A percentile compares a stretch with the other conserved stretches of the same genome.
Conservation (phyloP, 306 rosid genomes). For the Leucaena leucocephala region DNA sequence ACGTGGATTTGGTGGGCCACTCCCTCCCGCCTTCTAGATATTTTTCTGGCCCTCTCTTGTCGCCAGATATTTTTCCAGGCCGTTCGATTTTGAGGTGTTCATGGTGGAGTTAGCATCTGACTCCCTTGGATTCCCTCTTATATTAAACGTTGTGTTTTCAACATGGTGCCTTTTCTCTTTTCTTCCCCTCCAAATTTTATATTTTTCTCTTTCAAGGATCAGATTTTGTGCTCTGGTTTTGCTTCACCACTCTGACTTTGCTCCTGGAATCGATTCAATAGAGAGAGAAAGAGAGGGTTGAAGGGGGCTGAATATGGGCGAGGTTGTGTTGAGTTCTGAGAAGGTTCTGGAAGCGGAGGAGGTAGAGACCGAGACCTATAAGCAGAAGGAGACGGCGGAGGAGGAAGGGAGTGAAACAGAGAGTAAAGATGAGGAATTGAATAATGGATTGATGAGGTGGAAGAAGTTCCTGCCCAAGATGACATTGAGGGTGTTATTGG, state of each 20-base stretch:
- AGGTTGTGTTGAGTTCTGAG: slow-evolving; percentile 53
- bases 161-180: slow-evolving; percentile 9
- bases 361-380: neutral
- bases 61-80: slow-evolving; percentile 31
- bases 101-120: neutral
- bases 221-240: slow-evolving; percentile 15
- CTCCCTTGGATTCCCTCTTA: slow-evolving; percentile 51
- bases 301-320: slow-evolving; percentile 54
- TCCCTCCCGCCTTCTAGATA: slow-evolving; percentile 38
- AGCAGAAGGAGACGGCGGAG: neutral
- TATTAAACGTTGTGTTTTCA: slow-evolving; percentile 13
- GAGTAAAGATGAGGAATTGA: slow-evolving; percentile 47
- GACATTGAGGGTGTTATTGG: slow-evolving; percentile 76
- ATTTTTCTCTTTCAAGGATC: neutral
- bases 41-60: slow-evolving; percentile 28
- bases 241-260: slow-evolving; percentile 20
- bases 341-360: slow-evolving; percentile 37
- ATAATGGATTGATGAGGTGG: slow-evolving; percentile 67
- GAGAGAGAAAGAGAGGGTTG: neutral
- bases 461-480: slow-evolving; percentile 72
- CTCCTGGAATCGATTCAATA: slow-evolving; percentile 1
- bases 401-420: slow-evolving; percentile 30
- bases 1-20: slow-evolving; percentile 57
- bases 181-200: neutral
- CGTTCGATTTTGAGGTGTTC: slow-evolving; percentile 46